These are phyloP conservation scores for Fusarium sp. DNA, from an alignment of 2,329 filamentous ascomycete genomes.

Conservation along the genomic window DNA sequence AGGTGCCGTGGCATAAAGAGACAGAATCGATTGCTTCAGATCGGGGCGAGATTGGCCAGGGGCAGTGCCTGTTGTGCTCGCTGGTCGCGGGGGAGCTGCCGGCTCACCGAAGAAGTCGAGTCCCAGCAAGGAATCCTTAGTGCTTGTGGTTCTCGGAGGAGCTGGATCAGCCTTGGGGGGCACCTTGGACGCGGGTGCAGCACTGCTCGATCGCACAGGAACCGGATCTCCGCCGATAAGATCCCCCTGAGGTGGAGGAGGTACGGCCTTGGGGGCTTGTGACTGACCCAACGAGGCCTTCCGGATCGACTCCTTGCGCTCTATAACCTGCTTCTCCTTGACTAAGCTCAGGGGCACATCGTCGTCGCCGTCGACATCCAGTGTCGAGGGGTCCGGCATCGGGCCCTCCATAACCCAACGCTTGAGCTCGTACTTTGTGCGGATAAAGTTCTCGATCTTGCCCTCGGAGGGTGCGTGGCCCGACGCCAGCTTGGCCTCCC, in stretches of 20 bases:
- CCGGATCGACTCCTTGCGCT: constrained; percentile 66
- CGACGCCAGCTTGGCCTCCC: constrained; percentile 91
- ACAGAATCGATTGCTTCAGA: constrained; percentile 95
- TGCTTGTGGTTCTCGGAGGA: constrained; percentile 71
- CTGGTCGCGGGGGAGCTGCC: constrained; percentile 76
- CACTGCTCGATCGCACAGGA: constrained; percentile 75
- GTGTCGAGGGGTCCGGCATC: constrained; percentile 87
- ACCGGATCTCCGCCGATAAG: constrained; percentile 80
- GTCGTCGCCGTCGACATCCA: constrained; percentile 86
- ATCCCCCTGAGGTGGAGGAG: constrained; percentile 67
- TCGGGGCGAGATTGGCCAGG: constrained; percentile 81
- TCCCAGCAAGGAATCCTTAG: constrained; percentile 89
- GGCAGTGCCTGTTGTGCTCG: constrained; percentile 75
- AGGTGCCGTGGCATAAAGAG: constrained; percentile 85
- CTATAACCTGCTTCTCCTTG: constrained; percentile 70
- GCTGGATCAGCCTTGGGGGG: constrained; percentile 68
- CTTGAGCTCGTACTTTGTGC: constrained; percentile 98
- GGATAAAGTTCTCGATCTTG: constrained; percentile 99
- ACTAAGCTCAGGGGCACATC: constrained; percentile 72
- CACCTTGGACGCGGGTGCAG: constrained; percentile 69
- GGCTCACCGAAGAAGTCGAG: constrained; percentile 88
- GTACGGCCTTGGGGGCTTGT: constrained; percentile 45
- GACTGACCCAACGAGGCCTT: constrained; percentile 63
- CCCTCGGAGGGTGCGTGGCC: constrained; percentile 94
- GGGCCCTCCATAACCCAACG: constrained; percentile 99